Conservation (phyloP, 352 stramenopile species). For the Elongisporangium senticosum region DNA sequence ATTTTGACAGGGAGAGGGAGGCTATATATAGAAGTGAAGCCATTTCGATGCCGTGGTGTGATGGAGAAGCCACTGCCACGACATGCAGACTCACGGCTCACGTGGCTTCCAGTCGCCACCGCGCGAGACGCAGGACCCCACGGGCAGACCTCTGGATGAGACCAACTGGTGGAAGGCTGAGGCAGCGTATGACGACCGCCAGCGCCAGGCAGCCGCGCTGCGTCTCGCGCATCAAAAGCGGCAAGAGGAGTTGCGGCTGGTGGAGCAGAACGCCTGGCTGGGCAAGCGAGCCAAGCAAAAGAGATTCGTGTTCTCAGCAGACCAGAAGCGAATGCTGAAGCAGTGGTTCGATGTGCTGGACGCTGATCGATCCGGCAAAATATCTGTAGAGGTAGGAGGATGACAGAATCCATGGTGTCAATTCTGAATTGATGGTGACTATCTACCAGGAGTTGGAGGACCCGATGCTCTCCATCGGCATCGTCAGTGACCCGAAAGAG, state of each 20-base stretch:
- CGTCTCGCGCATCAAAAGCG: neutral
- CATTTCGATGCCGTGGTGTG: neutral
- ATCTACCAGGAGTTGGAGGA: slow-evolving; percentile 50
- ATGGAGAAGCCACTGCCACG: too few relatives aligned
- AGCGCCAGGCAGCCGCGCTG: neutral
- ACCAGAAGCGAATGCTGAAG: slow-evolving; percentile 69
- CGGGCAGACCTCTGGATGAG: neutral
- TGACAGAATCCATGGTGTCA: too few relatives aligned
- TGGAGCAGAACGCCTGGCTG: slow-evolving; percentile 69
- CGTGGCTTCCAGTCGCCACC: neutral
- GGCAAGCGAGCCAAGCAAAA: slow-evolving; percentile 56
- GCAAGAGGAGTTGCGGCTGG: slow-evolving; percentile 44
- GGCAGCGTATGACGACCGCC: neutral
- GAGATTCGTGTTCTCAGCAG: slow-evolving; percentile 57
- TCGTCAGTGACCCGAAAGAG: slow-evolving; percentile 60
- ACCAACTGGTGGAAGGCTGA: neutral
- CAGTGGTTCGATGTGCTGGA: slow-evolving; percentile 78
- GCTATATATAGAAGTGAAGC: neutral
- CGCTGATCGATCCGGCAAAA: slow-evolving; percentile 59
- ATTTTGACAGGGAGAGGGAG: neutral
- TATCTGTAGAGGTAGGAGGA: slow-evolving; percentile 48
- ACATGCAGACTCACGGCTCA: neutral
- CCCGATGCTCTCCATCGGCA: slow-evolving; percentile 73
- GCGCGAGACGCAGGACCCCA: neutral
- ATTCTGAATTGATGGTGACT: neutral